Evolutionary conservation across 768 basidiomycete genomes (phyloP).

Genomic region (Hydnomerulius pinastri): DNA sequence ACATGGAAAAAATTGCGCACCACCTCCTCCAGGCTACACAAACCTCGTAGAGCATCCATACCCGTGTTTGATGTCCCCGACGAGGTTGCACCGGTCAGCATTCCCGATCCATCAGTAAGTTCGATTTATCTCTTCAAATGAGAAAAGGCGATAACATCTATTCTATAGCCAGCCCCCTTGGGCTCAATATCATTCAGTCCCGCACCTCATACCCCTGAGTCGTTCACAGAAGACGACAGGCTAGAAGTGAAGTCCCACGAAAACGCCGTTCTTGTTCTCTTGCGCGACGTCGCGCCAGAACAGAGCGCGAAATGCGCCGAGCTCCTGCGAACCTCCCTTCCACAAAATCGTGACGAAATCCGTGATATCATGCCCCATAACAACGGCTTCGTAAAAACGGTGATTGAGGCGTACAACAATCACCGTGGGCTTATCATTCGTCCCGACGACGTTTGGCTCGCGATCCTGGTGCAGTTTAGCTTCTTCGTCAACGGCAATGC

Average conservation of each 20-base stretch:
- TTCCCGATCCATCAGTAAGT: constrained; percentile 21
- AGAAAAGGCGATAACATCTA: constrained; percentile 6
- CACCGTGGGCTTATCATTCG: constrained; percentile 43
- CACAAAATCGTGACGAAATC: constrained; percentile 13
- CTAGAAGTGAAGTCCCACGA: constrained; percentile 23
- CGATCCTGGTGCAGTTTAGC: constrained; percentile 38
- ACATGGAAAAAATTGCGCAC: constrained; percentile 8
- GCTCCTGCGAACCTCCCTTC: constrained; percentile 33
- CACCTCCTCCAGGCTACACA: constrained; percentile 19
- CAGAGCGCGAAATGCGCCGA: constrained; percentile 22
- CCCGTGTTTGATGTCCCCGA: neutral
- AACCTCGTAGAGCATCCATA: constrained; percentile 12
- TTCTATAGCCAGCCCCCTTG: constrained; percentile 2
- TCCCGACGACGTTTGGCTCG: constrained; percentile 51
- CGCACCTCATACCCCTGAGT: constrained; percentile 22
- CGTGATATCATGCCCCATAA: constrained; percentile 31
- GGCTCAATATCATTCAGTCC: constrained; percentile 27
- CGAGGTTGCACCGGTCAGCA: neutral
- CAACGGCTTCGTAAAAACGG: constrained; percentile 39
- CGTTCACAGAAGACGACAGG: constrained; percentile 32
- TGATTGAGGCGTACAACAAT: constrained; percentile 36
- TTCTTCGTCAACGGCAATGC: constrained; percentile 42
- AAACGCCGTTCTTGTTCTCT: constrained; percentile 20
- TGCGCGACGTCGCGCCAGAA: constrained; percentile 21
- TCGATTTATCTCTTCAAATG: neutral